Evolutionary conservation across 441 rosid species (phyloP), one percentile per base, ranked within the genome.

Genomic region (Gossypium aridum): DNA sequence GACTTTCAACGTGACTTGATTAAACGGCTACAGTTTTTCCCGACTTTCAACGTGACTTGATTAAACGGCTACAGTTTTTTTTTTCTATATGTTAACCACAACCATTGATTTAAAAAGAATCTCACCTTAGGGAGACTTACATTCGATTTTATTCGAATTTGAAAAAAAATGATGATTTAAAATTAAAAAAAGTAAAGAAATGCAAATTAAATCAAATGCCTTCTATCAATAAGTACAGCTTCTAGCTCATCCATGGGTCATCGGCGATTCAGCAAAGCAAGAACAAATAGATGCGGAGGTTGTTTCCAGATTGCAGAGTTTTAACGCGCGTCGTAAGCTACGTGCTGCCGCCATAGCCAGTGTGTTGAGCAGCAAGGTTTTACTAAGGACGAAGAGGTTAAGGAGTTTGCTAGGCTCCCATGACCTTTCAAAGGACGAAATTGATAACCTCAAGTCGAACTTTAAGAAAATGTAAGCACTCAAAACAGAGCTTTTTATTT

Each of bases 321-420:
- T 89, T 49, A 85, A 89, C 3, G 92, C 96, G 7, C 82, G 91
- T 16, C 85, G 90, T 45, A 88, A 88, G 73, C 79, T 91, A 8
- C 90, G 93, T 0, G 93, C 92, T 4, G 93, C 92, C 0, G 93
- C 96, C 3, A 78, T 89, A 1, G 93, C 96, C 2, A 89, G 96
- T 19, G 85, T 91, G 54, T 87, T 87, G 79, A 85, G 91, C 76
- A 84, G 90, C 83, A 84, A 87, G 47, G 76, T 89, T 72, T 81
- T 88, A 75, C 76, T 89, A 76, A 85, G 96, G 71, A 87, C 89
- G 16, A 88, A 91, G 81, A 89, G 85, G 86, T 85, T 89, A 2
- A 91, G 76, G 60, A 80, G 82, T 49, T 71, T 91, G 62, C 76
- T 91, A 2, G 92, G 88, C 2, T 81, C 91, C 28, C 87, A 84